phyloP scores from a whole-genome alignment of 352 stramenopile species.

The Chloridella minuta region DNA sequence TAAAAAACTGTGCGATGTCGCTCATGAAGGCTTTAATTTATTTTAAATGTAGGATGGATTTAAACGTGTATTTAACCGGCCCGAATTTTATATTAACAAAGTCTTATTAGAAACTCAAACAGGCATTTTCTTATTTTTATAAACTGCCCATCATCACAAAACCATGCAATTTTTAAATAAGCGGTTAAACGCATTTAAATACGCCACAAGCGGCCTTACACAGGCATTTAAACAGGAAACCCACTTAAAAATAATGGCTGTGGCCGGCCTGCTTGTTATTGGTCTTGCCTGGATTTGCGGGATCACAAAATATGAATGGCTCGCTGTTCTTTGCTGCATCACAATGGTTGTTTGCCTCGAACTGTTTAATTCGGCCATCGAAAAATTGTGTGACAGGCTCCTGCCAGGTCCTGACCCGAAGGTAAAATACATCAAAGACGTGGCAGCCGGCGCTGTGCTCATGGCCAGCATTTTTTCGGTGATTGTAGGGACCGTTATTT shows the following conservation, averaged over 20 bases:
- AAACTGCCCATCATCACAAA: background rate
- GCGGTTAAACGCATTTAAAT: background rate
- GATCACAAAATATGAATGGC: background rate
- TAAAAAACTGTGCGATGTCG: background rate
- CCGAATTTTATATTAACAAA: background rate
- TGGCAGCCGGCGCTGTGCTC: background rate
- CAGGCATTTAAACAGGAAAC: background rate
- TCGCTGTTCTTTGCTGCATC: background rate
- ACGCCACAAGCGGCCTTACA: background rate
- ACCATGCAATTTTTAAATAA: background rate
- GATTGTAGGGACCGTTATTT: background rate
- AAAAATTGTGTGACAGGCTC: background rate
- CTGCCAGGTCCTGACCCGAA: background rate
- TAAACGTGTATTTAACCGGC: background rate
- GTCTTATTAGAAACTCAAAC: background rate
- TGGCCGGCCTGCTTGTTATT: background rate
- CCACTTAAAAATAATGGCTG: background rate
- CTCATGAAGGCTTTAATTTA: background rate
- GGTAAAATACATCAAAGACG: constrained; percentile 5
- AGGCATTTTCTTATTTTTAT: no score
- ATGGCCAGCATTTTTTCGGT: background rate
- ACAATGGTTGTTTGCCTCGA: background rate
- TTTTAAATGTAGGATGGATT: background rate
- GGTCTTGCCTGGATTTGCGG: background rate
- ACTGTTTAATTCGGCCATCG: background rate